Conservation (phyloP, 2,329 filamentous ascomycete species). For the Saccharata proteae region DNA sequence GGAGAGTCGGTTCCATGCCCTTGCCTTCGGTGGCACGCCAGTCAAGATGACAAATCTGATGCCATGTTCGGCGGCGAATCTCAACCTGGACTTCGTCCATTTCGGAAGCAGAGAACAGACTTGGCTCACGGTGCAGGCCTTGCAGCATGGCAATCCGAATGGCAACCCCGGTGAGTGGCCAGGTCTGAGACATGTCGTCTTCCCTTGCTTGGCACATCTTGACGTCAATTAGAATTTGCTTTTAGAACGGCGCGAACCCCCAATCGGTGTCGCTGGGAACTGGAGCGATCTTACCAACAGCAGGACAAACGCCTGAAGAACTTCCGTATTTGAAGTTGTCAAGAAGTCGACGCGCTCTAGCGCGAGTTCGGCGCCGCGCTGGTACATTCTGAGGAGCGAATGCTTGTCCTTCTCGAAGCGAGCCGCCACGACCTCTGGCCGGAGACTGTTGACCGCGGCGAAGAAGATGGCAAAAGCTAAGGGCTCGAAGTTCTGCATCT, state of each 20-base stretch:
- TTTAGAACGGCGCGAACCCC: neutral
- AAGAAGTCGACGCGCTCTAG: conserved; percentile 25
- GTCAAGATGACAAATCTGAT: conserved; percentile 26
- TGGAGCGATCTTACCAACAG: conserved; percentile 17
- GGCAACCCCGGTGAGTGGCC: conserved; percentile 25
- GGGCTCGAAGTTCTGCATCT: conserved; percentile 13
- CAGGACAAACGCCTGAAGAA: conserved; percentile 25
- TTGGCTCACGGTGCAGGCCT: conserved; percentile 26
- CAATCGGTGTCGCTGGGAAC: no score
- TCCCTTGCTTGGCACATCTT: conserved; percentile 25
- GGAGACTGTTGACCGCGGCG: conserved; percentile 23
- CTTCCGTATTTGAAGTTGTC: conserved; percentile 24
- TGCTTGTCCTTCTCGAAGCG: conserved; percentile 23
- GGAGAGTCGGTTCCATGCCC: conserved; percentile 25
- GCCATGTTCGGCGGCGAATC: conserved; percentile 23
- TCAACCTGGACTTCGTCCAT: conserved; percentile 27
- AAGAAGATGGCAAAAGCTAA: conserved; percentile 25
- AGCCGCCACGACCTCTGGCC: conserved; percentile 17
- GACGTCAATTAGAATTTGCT: neutral
- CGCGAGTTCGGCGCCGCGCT: conserved; percentile 23
- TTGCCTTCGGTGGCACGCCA: conserved; percentile 27
- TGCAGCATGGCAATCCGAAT: conserved; percentile 25
- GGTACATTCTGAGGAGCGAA: conserved; percentile 18
- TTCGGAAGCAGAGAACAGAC: conserved; percentile 22
- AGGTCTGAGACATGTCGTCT: conserved; percentile 27